phyloP scores from a whole-genome alignment of 768 basidiomycete species.

The Lentinus brumalis region DNA sequence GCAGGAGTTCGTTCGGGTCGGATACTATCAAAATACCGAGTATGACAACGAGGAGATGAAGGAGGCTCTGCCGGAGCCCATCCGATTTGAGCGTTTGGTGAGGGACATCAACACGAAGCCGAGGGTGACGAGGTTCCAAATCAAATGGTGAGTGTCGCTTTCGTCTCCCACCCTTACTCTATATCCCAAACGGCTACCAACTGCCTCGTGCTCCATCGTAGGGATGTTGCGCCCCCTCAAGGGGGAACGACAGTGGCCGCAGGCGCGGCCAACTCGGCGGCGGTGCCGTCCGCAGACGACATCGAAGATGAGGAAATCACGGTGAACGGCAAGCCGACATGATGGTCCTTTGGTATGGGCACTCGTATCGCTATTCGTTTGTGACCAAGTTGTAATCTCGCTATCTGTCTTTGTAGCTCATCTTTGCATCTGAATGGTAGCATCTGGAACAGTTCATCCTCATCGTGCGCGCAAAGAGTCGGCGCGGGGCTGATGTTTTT shows the following conservation, averaged over 20 bases:
- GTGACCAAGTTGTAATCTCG: constrained; percentile 8
- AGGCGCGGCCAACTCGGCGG: constrained; percentile 70
- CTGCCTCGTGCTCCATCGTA: constrained; percentile 26
- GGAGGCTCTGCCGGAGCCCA: constrained; percentile 63
- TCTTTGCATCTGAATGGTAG: constrained; percentile 2
- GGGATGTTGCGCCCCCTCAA: constrained; percentile 65
- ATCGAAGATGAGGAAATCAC: constrained; percentile 44
- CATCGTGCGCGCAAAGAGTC: no score
- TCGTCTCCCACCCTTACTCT: neutral
- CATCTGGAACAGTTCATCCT: neutral
- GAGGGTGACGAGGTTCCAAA: constrained; percentile 90
- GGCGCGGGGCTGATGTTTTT: no score
- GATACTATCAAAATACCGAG: constrained; percentile 99
- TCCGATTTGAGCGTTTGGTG: constrained; percentile 77
- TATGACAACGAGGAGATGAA: constrained; percentile 96
- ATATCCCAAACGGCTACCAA: no score
- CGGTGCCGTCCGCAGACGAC: constrained; percentile 74
- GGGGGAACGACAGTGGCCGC: constrained; percentile 41
- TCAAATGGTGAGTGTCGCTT: constrained; percentile 65
- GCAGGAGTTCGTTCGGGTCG: constrained; percentile 98
- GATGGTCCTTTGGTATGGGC: constrained; percentile 4
- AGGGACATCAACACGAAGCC: constrained; percentile 91
- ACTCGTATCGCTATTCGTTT: constrained; percentile 4
- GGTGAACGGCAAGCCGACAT: constrained; percentile 21
- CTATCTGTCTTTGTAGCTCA: constrained; percentile 20